Conservation (phyloP, 1,284 basidiomycete genomes). For the Coniferiporia weirii region DNA sequence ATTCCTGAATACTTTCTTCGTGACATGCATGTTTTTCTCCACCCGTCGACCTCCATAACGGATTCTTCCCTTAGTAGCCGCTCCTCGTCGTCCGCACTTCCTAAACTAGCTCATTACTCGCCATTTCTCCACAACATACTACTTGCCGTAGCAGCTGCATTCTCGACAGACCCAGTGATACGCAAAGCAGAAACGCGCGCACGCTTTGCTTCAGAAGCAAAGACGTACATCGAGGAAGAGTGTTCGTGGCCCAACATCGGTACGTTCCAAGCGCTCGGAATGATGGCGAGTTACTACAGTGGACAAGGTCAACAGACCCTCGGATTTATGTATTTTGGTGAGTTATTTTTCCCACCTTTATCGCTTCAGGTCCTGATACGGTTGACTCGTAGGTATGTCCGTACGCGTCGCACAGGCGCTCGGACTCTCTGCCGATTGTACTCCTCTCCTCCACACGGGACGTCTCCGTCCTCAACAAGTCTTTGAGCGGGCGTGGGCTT, state of each 20-base stretch:
- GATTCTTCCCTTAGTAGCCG: background rate
- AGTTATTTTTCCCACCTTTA: conserved; percentile 15
- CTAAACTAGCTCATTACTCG: conserved; percentile 56
- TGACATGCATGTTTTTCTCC: conserved; percentile 52
- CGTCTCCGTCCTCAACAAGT: conserved; percentile 38
- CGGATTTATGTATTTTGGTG: conserved; percentile 56
- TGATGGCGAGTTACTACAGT: conserved; percentile 56
- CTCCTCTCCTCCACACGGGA: conserved; percentile 40
- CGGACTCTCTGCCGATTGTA: conserved; percentile 53
- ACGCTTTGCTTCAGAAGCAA: conserved; percentile 49
- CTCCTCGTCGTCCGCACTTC: conserved; percentile 24
- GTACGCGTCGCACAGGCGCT: conserved; percentile 25
- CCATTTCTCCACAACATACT: conserved; percentile 68
- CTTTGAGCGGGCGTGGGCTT: conserved; percentile 15
- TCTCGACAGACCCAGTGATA: conserved; percentile 50
- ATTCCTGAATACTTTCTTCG: conserved; percentile 48
- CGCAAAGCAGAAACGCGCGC: conserved; percentile 31
- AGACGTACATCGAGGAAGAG: conserved; percentile 50
- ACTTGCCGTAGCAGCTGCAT: conserved; percentile 53
- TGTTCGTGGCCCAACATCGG: conserved; percentile 53
- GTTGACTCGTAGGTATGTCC: conserved; percentile 8
- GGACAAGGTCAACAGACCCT: conserved; percentile 50
- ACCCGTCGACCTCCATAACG: conserved; percentile 33
- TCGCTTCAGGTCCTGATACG: background rate
- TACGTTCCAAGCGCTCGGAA: conserved; percentile 50